Evolutionary conservation across 1,139 yeast genomes (phyloP).

Genomic region (Saccharomyces hybrid): DNA sequence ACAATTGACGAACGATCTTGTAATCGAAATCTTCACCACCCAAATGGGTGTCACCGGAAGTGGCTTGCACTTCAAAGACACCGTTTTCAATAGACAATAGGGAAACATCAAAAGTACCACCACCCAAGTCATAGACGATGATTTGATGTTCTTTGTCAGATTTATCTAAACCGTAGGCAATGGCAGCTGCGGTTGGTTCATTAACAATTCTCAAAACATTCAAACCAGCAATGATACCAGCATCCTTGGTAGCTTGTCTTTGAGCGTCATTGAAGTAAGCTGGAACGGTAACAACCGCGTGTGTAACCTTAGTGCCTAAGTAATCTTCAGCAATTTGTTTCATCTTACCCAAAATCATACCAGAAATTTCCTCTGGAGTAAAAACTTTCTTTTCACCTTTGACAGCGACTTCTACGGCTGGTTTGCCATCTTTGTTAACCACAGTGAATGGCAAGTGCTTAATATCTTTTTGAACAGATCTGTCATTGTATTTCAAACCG

Average conservation of each 20-base stretch:
- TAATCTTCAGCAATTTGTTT: slow-evolving; percentile 90
- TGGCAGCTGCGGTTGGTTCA: slow-evolving; percentile 96
- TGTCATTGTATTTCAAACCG: slow-evolving; percentile 71
- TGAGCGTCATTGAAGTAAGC: slow-evolving; percentile 97
- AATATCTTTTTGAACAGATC: slow-evolving; percentile 71
- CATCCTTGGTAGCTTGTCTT: slow-evolving; percentile 95
- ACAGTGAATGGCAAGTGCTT: slow-evolving; percentile 75
- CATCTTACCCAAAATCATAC: slow-evolving; percentile 89
- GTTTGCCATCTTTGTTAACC: slow-evolving; percentile 65
- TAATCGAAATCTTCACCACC: slow-evolving; percentile 98
- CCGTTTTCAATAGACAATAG: slow-evolving; percentile 84
- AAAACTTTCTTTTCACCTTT: slow-evolving; percentile 63
- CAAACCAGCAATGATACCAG: slow-evolving; percentile 90
- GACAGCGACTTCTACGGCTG: slow-evolving; percentile 66
- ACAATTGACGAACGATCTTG: slow-evolving; percentile 79
- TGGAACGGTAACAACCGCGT: slow-evolving; percentile 94
- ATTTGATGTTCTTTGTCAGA: slow-evolving; percentile 72
- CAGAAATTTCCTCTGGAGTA: slow-evolving; percentile 86
- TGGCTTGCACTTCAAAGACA: slow-evolving; percentile 89
- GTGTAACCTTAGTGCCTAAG: slow-evolving; percentile 81
- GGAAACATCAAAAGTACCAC: slow-evolving; percentile 93
- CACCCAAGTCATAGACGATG: slow-evolving; percentile 92
- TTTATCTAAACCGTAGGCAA: slow-evolving; percentile 91
- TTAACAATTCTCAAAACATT: slow-evolving; percentile 88
- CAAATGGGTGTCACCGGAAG: slow-evolving; percentile 92